phyloP scores from a whole-genome alignment of 2,329 filamentous ascomycete genomes.

The Sclerotinia spermophila region DNA sequence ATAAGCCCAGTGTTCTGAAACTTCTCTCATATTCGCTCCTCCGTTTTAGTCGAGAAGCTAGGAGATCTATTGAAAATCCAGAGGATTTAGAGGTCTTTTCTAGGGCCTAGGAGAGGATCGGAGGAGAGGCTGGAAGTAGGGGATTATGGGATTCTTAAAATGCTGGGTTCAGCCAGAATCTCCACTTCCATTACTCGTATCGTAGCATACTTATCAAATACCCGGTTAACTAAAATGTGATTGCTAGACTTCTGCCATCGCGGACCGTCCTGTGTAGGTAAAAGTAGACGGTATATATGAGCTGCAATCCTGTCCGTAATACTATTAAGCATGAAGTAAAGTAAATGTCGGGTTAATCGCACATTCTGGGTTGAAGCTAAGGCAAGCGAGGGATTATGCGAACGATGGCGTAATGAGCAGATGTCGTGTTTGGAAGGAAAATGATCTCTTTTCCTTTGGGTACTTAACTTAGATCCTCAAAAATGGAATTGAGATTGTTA shows the following conservation, averaged over 20 bases:
- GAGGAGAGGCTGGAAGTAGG: no score
- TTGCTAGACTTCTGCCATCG: not conserved
- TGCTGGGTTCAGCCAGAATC: no score
- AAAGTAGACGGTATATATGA: not conserved
- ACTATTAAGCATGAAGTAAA: not conserved
- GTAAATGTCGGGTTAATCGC: not conserved
- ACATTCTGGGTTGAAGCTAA: not conserved
- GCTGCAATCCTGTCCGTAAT: not conserved
- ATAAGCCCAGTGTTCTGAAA: no score
- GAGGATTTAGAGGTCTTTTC: no score
- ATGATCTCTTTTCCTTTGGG: not conserved
- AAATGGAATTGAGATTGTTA: not conserved
- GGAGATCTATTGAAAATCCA: no score
- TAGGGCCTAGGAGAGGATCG: no score
- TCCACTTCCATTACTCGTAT: not conserved
- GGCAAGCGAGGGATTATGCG: not conserved
- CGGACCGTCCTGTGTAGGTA: no score
- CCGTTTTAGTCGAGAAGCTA: no score
- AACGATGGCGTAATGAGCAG: not conserved
- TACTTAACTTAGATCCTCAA: not conserved
- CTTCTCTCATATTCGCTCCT: no score
- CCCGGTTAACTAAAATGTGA: not conserved
- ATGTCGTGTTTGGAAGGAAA: no score
- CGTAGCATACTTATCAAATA: not conserved
- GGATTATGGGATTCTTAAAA: no score